Base-by-base conservation (phyloP, 140 eudicot genomes). In the Anethum foeniculum region DNA sequence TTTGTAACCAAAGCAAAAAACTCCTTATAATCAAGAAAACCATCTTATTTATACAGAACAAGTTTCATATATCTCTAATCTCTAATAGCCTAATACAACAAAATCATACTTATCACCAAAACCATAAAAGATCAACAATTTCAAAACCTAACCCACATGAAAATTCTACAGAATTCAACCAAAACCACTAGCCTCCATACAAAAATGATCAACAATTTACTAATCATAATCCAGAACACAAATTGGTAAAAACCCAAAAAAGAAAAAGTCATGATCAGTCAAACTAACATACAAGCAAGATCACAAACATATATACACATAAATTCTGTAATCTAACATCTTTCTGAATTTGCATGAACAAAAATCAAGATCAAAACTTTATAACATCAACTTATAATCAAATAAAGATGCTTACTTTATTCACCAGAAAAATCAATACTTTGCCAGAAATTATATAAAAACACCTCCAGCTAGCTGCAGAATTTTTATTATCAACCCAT, bases 401-500 rank as follows among this genome's bases (percentile, higher is more conserved):
- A 75, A 47, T 5, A 25, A 75, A 46, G 12, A 75, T 19, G 54
- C 64, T 44, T 47, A 75, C 62, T 46, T 47, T 75, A 47, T 6
- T 75, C 15, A 75, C 64, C 79, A 54, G 27, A 72, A 56, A 82
- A 78, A 71, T 28, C 39, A 39, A 82, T 82, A 82, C 38, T 68
- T 60, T 56, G 54, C 60, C 64, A 56, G 39, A 6, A 72, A 38
- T 48, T 9, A n/a, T 47, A 30, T 76, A 76, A 77, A 69, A 77
- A 75, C 71, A 72, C 75, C 73, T 41, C 51, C 77, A 21, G 64
- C 83, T 48, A 13, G 72, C 81, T 48, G 64, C 79, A 13, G 43
- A 44, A 28, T 75, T n/a, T n/a, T 27, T 28, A 34, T 7, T 28
- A 9, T 87, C 85, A 82, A 74, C 88, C 90, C 88, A 87, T 85